These are phyloP conservation scores for Carex scoparia DNA, from an alignment of 176 grass and related monocot species.

Conservation along the genomic window DNA sequence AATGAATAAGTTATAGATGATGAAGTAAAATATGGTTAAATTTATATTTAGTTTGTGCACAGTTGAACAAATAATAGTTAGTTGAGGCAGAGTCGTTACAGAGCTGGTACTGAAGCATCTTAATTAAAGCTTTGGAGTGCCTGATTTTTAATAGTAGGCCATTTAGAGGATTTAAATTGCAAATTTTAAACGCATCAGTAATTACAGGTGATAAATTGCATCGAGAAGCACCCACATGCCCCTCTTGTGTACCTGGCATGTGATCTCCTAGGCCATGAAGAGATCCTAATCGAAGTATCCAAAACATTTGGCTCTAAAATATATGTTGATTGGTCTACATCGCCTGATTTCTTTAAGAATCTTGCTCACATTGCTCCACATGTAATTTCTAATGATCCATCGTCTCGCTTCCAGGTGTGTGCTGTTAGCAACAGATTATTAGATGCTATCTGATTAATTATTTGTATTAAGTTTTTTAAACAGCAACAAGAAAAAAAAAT, in stretches of 20 bases:
- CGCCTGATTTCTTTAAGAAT: slow-evolving; percentile 43
- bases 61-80: not conserved
- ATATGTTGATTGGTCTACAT: slow-evolving; percentile 48
- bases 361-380: slow-evolving; percentile 46
- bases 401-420: slow-evolving; percentile 69
- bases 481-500: no score
- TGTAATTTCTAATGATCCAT: slow-evolving; percentile 59
- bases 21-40: not conserved
- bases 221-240: slow-evolving; percentile 85
- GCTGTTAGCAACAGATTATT: no score
- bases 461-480: no score
- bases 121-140: not conserved
- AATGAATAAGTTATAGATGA: not conserved
- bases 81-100: no score
- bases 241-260: slow-evolving; percentile 31
- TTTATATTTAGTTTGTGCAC: not conserved
- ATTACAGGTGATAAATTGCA: slow-evolving; percentile 79
- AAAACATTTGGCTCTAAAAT: slow-evolving; percentile 64
- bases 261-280: slow-evolving; percentile 43
- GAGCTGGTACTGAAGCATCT: not conserved
- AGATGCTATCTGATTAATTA: no score
- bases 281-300: slow-evolving; percentile 70
- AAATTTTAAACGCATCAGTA: slow-evolving; percentile 20
- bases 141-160: not conserved
- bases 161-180: not conserved